Evolutionary conservation across 768 basidiomycete genomes (phyloP).

Genomic region (Terana coerulea): DNA sequence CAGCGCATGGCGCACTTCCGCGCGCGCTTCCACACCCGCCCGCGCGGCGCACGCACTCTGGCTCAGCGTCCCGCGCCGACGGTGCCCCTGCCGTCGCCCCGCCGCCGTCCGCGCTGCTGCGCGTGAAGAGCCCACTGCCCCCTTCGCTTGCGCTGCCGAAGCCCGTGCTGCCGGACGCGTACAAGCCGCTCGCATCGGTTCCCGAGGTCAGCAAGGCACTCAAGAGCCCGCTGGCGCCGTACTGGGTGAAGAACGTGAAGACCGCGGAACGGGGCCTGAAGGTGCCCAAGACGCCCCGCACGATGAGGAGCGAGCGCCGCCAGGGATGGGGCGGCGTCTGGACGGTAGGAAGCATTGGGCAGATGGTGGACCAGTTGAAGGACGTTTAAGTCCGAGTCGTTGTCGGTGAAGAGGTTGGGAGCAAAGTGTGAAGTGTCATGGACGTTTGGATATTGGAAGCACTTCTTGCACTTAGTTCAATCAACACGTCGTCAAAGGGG

Average conservation of each 20-base stretch:
- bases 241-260: constrained; percentile 26
- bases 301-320: constrained; percentile 20
- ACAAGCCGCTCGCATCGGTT: not conserved
- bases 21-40: constrained; percentile 12
- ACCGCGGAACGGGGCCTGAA: not conserved
- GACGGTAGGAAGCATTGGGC: constrained; percentile 19
- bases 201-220: not conserved
- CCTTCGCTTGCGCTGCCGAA: not conserved
- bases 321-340: constrained; percentile 27
- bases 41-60: constrained; percentile 6
- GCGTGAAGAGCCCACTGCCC: constrained; percentile 8
- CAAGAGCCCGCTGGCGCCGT: constrained; percentile 19
- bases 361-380: constrained; percentile 18
- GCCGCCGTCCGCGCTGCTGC: constrained; percentile 12
- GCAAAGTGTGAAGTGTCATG: too few relatives aligned
- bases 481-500: too few relatives aligned
- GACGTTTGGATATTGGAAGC: too few relatives aligned
- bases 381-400: constrained; percentile 7
- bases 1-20: constrained; percentile 19
- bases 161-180: not conserved
- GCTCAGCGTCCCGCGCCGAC: constrained; percentile 9
- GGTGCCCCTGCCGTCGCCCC: constrained; percentile 14
- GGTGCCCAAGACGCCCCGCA: constrained; percentile 20
- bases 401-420: too few relatives aligned
- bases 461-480: too few relatives aligned